phyloP scores from a whole-genome alignment of 805 yeast species.

The Yarrowia hollandica region DNA sequence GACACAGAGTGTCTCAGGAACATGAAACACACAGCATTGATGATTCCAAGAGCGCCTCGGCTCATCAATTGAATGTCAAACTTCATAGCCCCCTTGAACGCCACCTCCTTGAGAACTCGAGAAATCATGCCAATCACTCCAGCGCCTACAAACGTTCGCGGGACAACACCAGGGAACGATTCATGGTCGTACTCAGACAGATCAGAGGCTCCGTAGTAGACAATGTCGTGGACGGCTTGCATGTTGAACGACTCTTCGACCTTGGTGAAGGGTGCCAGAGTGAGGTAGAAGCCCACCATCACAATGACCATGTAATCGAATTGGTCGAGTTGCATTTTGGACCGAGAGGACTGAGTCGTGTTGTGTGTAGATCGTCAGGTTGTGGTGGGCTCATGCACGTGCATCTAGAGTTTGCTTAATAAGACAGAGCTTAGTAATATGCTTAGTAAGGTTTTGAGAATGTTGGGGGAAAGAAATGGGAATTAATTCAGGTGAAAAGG shows the following conservation, averaged over 20 bases:
- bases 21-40: conserved; percentile 57
- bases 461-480: too few species aligned
- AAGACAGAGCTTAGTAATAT: too few species aligned
- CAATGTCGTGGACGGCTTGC: conserved; percentile 83
- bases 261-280: conserved; percentile 76
- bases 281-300: conserved; percentile 51
- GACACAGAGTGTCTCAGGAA: conserved; percentile 49
- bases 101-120: conserved; percentile 34
- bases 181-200: conserved; percentile 64
- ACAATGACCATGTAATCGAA: conserved; percentile 47
- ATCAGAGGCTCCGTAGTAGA: not conserved
- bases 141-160: conserved; percentile 79
- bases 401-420: not conserved
- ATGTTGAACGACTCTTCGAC: conserved; percentile 92
- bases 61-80: conserved; percentile 54
- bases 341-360: too few species aligned
- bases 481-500: too few species aligned
- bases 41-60: conserved; percentile 62
- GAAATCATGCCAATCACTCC: conserved; percentile 51
- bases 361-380: not conserved
- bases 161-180: conserved; percentile 84
- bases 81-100: conserved; percentile 25
- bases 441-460: too few species aligned
- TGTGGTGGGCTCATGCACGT: not conserved
- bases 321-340: conserved; percentile 35